Evolutionary conservation across 139 green algal genomes (phyloP).

Genomic region (Tetraselmis chui): DNA sequence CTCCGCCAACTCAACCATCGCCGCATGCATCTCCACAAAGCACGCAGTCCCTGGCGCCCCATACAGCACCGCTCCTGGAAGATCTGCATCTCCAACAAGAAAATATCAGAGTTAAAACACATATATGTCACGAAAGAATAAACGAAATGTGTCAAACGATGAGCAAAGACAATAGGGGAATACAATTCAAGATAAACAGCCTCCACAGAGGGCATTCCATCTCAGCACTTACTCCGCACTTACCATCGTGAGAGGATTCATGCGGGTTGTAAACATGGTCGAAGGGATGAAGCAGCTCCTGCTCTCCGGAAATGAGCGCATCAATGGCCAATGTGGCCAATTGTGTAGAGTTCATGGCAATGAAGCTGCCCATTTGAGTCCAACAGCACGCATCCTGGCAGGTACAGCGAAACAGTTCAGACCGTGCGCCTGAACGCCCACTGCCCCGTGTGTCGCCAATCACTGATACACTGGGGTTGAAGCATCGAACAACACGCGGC

Average conservation of each 20-base stretch:
- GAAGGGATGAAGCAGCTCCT: constrained; percentile 34
- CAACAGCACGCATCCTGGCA: constrained; percentile 44
- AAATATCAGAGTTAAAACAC: constrained; percentile 5
- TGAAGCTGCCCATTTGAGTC: constrained; percentile 24
- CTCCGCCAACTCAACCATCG: constrained; percentile 22
- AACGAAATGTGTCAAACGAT: not conserved
- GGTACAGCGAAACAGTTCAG: not conserved
- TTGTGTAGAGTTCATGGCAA: not conserved
- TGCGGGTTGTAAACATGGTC: constrained; percentile 46
- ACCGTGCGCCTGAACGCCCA: not conserved
- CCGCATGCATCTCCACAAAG: constrained; percentile 43
- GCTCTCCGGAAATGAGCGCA: not conserved
- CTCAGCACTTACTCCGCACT: not conserved
- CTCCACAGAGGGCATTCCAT: too few relatives aligned
- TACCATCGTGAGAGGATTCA: not conserved
- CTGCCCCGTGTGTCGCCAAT: not conserved
- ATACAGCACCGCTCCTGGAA: constrained; percentile 43
- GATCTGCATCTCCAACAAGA: constrained; percentile 16
- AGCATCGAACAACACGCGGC: too few relatives aligned
- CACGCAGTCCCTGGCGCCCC: constrained; percentile 50
- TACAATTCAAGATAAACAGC: not conserved
- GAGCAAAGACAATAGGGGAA: not conserved
- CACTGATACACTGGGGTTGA: too few relatives aligned
- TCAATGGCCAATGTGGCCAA: constrained; percentile 14
- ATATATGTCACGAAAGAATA: not conserved